Percentiles rank a stretch among this genome's conserved stretches.
phyloP scores from a whole-genome alignment of 129 eudicot genomes.

The Escallonia rubra region DNA sequence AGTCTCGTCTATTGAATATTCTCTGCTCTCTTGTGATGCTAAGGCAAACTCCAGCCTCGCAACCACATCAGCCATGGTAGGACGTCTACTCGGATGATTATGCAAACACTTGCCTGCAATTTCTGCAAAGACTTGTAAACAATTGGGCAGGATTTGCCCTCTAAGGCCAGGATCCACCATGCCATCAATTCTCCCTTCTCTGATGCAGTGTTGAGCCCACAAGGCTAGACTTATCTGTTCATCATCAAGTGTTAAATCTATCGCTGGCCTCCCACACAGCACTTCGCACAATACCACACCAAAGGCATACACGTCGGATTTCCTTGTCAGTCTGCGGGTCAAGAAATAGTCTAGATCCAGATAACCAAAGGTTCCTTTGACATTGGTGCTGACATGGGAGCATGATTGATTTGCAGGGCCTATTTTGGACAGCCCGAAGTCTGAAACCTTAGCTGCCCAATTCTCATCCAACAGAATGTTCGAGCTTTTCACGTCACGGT shows the following conservation, averaged over 20 bases:
- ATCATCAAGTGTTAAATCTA: slow-evolving; percentile 10
- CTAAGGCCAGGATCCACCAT: slow-evolving; percentile 10
- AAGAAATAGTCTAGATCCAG: slow-evolving; percentile 9
- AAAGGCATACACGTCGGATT: slow-evolving; percentile 45
- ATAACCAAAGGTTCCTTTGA: slow-evolving; percentile 6
- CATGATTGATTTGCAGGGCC: slow-evolving; percentile 6
- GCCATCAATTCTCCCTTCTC: not conserved
- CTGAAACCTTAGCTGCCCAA: slow-evolving; percentile 15
- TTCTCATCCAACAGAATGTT: slow-evolving; percentile 13
- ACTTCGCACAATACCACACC: slow-evolving; percentile 37
- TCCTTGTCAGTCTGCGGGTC: slow-evolving; percentile 27
- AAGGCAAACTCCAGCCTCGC: slow-evolving; percentile 20
- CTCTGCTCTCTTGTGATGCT: slow-evolving; percentile 4
- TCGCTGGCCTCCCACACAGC: slow-evolving; percentile 27
- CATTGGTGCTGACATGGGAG: slow-evolving; percentile 8
- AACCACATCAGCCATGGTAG: slow-evolving; percentile 40
- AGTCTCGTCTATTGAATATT: not conserved
- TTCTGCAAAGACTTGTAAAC: slow-evolving; percentile 7
- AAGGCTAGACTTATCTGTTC: slow-evolving; percentile 15
- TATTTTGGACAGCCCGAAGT: slow-evolving; percentile 13
- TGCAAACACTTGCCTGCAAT: slow-evolving; percentile 22
- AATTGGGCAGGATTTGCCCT: not conserved
- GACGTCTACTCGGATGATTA: slow-evolving; percentile 9
- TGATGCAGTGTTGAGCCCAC: slow-evolving; percentile 14
- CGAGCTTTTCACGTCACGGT: slow-evolving; percentile 18